Conservation (phyloP, 371 early-diverging fungal species). For the Mortierella sp. region DNA sequence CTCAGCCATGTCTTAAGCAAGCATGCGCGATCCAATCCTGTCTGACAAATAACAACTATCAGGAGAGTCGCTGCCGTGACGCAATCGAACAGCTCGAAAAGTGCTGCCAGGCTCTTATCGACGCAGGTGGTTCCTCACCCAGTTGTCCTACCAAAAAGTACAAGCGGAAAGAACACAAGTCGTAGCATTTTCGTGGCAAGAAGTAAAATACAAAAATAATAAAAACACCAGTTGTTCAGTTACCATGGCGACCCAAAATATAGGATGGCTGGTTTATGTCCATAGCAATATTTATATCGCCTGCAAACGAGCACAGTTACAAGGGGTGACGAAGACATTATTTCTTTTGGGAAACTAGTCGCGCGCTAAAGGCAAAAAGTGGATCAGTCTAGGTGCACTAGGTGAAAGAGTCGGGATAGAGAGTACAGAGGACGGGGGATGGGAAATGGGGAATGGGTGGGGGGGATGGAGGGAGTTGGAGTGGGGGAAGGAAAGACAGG, state of each 20-base stretch:
- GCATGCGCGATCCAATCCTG: conserved; percentile 83
- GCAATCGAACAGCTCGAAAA: conserved; percentile 63
- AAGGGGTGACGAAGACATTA: not conserved
- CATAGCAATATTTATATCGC: too few species aligned
- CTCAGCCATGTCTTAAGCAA: conserved; percentile 62
- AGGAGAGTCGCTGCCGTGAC: conserved; percentile 71
- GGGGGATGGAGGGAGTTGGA: too few species aligned
- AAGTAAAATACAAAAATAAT: too few species aligned
- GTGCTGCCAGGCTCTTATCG: conserved; percentile 72
- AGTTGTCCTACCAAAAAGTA: conserved; percentile 72
- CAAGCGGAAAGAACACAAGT: conserved; percentile 1
- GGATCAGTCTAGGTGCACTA: not conserved
- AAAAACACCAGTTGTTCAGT: too few species aligned
- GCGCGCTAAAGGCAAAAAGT: too few species aligned
- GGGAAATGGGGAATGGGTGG: not conserved
- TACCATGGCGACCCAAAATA: too few species aligned
- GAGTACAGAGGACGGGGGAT: not conserved
- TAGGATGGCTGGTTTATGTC: too few species aligned
- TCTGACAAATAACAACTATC: conserved; percentile 70
- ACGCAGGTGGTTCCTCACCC: conserved; percentile 67
- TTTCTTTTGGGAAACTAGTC: too few species aligned
- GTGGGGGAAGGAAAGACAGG: not conserved
- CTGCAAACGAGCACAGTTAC: too few species aligned
- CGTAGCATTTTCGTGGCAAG: not conserved
- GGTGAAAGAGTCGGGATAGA: not conserved